Percentiles rank a stretch among this genome's conserved stretches.
These are phyloP conservation scores for Lablab purpureus DNA, from an alignment of 306 rosid species.

Conservation along the genomic window DNA sequence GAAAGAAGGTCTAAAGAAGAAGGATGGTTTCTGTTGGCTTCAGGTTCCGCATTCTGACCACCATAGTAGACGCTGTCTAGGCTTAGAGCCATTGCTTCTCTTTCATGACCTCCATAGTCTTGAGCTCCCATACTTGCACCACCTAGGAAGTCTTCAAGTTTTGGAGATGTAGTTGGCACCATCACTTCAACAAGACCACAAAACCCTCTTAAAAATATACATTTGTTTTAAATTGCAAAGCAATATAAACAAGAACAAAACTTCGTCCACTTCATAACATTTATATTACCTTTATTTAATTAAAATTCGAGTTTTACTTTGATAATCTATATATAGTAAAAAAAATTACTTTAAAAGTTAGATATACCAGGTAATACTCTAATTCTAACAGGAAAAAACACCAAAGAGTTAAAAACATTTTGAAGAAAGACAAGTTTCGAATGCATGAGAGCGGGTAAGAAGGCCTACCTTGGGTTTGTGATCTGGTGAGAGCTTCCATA, in stretches of 20 bases:
- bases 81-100: conserved; percentile 82
- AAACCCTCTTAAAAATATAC: background rate
- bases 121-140: conserved; percentile 68
- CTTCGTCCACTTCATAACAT: background rate
- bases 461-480: conserved; percentile 66
- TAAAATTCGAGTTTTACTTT: too few species aligned
- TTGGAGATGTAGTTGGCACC: conserved; percentile 75
- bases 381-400: background rate
- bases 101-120: conserved; percentile 65
- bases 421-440: background rate
- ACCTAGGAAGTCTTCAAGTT: conserved; percentile 85
- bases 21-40: conserved; percentile 49
- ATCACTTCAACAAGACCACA: conserved; percentile 50
- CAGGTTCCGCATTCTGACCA: conserved; percentile 55
- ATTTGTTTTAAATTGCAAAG: background rate
- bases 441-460: background rate
- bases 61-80: conserved; percentile 71
- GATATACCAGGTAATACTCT: too few species aligned
- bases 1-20: conserved; percentile 51
- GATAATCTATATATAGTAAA: too few species aligned
- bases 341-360: too few species aligned
- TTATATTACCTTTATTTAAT: too few species aligned
- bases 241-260: background rate
- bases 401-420: background rate
- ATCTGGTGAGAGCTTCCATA: conserved; percentile 72